phyloP scores from a whole-genome alignment of 2,329 filamentous ascomycete genomes.

The Apiospora sp. region DNA sequence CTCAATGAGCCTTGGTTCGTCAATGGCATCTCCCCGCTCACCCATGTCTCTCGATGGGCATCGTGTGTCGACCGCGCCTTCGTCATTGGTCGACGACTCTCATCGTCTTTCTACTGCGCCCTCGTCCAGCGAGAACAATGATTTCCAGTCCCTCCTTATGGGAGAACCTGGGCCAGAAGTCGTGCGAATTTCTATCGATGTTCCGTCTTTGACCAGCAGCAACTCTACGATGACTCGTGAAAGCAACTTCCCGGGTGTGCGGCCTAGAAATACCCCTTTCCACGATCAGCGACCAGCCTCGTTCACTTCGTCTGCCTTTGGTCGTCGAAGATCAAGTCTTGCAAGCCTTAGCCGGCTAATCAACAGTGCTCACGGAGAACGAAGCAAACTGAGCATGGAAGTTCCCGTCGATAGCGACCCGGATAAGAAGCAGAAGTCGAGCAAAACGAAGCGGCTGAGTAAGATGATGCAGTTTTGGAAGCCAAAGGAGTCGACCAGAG shows the following conservation, averaged over 20 bases:
- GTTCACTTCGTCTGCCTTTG: constrained; percentile 68
- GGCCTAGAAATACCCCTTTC: constrained; percentile 50
- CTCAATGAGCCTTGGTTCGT: constrained; percentile 69
- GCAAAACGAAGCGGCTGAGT: constrained; percentile 74
- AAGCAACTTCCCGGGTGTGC: constrained; percentile 57
- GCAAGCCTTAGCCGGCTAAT: constrained; percentile 80
- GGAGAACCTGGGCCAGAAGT: constrained; percentile 77
- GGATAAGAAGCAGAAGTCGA: constrained; percentile 64
- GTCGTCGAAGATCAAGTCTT: constrained; percentile 77
- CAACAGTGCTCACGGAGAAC: constrained; percentile 76
- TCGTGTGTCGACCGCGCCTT: constrained; percentile 77
- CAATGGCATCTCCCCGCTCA: constrained; percentile 74
- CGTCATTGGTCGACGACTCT: constrained; percentile 74
- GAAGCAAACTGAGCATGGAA: constrained; percentile 77
- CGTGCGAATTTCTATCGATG: constrained; percentile 73
- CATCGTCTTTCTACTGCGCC: constrained; percentile 78
- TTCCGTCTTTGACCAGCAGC: constrained; percentile 77
- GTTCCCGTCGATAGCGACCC: constrained; percentile 63
- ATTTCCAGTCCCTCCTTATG: constrained; percentile 74
- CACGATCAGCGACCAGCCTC: constrained; percentile 68
- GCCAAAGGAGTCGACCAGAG: constrained; percentile 53
- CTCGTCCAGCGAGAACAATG: constrained; percentile 77
- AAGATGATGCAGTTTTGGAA: constrained; percentile 85
- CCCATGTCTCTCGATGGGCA: constrained; percentile 75
- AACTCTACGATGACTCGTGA: constrained; percentile 80